Evolutionary conservation across 495 filamentous ascomycete genomes (phyloP), one percentile per base, ranked within the genome.

Genomic region (Neurospora sp.): DNA sequence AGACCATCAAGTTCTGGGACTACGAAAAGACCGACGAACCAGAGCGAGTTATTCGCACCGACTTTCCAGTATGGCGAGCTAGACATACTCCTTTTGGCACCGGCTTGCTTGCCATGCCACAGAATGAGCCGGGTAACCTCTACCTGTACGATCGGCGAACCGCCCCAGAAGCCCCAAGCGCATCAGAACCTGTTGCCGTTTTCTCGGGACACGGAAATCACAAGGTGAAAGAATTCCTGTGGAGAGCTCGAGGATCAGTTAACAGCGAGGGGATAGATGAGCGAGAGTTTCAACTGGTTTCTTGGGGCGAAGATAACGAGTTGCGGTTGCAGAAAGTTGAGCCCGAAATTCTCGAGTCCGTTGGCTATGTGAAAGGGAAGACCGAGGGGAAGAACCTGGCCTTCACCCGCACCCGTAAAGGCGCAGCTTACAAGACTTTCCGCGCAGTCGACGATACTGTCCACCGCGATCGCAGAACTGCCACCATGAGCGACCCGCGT

Each of bases 1-100:
- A 90, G 77, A 96, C 92, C 9, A 93, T 98, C 79, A 97, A 96
- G 76, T 93, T 97, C 76, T 98, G 95, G 95, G 90, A 97, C 79
- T 95, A 93, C 75, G 86, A 82, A 7, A 86, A 87, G 39, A 82
- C 87, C 38, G 81, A 86, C 14, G 88, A 92, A 73, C 91, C 93
- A 0, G 90, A 94, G 75, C 87, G 92, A 38, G 84, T 92, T 22
- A 93, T 97, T 40, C 83, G 86, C 38, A 94, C 94, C 4, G 88
- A 91, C 3, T 97, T 96, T 77, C 95, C 95, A 3, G 91, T 97
- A 35, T 97, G 94, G 94, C 85, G 95, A 73, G 94, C 95, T 35
- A 86, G 95, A n/a, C 94, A 97, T 76, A 96, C 95, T 2, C 95
- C 95, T 0, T 97, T 97, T 79, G 93, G 93, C 10, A 90, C 88